Base-by-base conservation (phyloP, 2,329 filamentous ascomycete species). In the Fonsecaea nubica region DNA sequence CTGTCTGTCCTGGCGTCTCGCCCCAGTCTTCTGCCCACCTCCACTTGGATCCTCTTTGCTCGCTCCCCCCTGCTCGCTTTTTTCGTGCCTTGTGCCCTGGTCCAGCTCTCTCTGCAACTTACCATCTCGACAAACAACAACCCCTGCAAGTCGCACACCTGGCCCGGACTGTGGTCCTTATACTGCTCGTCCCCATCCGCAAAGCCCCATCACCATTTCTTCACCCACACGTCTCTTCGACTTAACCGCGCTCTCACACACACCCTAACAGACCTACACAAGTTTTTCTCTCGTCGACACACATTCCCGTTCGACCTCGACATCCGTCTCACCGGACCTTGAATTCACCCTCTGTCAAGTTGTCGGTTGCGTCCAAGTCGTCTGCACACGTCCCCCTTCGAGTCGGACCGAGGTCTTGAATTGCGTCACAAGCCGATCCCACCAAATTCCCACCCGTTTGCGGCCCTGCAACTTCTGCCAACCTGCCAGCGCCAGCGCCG, bases 391-490 rank as follows among this genome's bases (percentile, higher is more conserved):
- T 62, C 25, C 64, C 54, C 18, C 45, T 40, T 13, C 63, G 54
- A 57, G 62, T 66, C 68, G 68, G 60, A 45, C 65, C 68, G 65
- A 66, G 42, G 58, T 38, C 53, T 58, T 52, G 54, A 38, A 70
- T 67, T 69, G 68, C 68, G 68, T 70, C 68, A 70, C 68, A 65
- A 64, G 64, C 48, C 68, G 65, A 68, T 57, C 59, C 62, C 56
- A 58, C 50, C 56, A 48, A 36, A 50, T 52, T 50, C 57, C 62
- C 60, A 60, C 53, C 62, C 65, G 58, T 67, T 56, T 63, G 65
- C 62, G 33, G 62, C 21, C 15, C 40, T 59, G 32, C 42, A 36
- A 32, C 10, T 35, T 32, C 40, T 42, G 15, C 40, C 40, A 42
- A 40, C 25, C 50, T n/a, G 64, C 48, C 62, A 38, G 45, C 45